Evolutionary conservation across 2,329 filamentous ascomycete genomes (phyloP).

Genomic region (Mycosphaerella arachidis): DNA sequence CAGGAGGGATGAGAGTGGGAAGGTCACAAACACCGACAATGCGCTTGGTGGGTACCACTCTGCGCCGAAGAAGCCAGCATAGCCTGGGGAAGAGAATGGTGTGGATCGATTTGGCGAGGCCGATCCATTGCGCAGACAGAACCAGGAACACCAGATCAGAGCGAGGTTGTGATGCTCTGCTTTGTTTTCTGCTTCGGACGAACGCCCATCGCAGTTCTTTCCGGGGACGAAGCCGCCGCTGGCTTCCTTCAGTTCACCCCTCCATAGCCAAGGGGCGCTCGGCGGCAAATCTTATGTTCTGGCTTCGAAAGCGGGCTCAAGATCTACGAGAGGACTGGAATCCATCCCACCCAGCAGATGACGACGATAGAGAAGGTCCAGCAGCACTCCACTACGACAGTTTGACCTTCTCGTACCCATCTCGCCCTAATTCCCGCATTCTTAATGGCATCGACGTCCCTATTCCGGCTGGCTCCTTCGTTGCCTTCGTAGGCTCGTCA

Average conservation of each 20-base stretch:
- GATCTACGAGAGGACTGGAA: no score
- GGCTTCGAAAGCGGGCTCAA: conserved; percentile 37
- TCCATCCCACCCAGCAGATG: conserved; percentile 34
- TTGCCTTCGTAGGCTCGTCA: conserved; percentile 45
- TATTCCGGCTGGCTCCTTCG: conserved; percentile 28
- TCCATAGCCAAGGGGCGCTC: conserved; percentile 32
- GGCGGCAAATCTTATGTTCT: conserved; percentile 42
- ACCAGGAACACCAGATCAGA: conserved; percentile 33
- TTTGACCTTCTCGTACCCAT: not conserved
- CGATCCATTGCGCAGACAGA: conserved; percentile 39
- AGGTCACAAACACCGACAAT: conserved; percentile 55
- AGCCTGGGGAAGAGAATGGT: conserved; percentile 35
- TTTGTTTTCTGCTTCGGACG: no score
- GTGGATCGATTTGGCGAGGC: conserved; percentile 36
- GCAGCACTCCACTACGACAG: conserved; percentile 5
- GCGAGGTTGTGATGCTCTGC: conserved; percentile 41
- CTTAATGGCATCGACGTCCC: no score
- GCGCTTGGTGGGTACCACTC: conserved; percentile 52
- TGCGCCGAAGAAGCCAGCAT: conserved; percentile 54
- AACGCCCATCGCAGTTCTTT: no score
- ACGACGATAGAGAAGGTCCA: conserved; percentile 23
- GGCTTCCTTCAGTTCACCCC: no score
- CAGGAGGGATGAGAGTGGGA: conserved; percentile 49
- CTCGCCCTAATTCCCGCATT: not conserved
- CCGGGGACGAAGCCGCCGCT: no score